Evolutionary conservation across 2,329 filamentous ascomycete genomes (phyloP), one percentile per base, ranked within the genome.

Genomic region (Penicillium corylophilum): DNA sequence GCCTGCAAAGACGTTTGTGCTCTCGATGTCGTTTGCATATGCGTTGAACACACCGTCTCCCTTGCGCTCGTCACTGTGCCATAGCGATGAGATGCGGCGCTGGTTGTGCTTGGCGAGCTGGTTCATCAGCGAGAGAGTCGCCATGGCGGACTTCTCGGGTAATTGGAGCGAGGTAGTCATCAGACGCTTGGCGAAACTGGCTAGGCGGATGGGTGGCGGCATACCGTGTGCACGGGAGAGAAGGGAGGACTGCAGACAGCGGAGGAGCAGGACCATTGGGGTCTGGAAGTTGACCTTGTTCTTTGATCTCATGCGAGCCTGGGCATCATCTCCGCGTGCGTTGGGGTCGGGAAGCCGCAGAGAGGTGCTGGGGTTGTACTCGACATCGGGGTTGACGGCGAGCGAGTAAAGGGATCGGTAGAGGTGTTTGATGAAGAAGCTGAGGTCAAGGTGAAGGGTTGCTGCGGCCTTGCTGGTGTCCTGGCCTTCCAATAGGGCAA

Each of bases 231-330:
- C 87, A 84, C 42, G 84, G 76, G 93, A 90, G 0, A 95, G 79
- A 18, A 99, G 84, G 28, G 92, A 83, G 2, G 88, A 87, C 5
- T 89, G 88, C 5, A 99, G 80, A 46, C 90, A 94, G 57, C 92
- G 88, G 55, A 97, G 82, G 47, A 99, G 84, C 23, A 99, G 85
- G 16, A 96, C 91, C 2, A 92, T 94, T 0, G 92, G 96, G 0
- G 94, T 99, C 66, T 95, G 89, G 49, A 96, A 85, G 74, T 99
- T 97, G 75, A 99, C 85, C 71, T 89, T 94, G 68, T 84, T 85
- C 64, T 77, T 78, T 24, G 75, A 63, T 35, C 77, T 70, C 62
- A 55, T 51, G 35, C 44, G 74, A 44, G 70, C 65, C 57, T 59
- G 75, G 15, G 42, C 28, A 12, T 66, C 59, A 69, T 64, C 48